Evolutionary conservation across 495 filamentous ascomycete genomes (phyloP), one percentile per base, ranked within the genome.

Genomic region (Beverwykella pulmonaria): DNA sequence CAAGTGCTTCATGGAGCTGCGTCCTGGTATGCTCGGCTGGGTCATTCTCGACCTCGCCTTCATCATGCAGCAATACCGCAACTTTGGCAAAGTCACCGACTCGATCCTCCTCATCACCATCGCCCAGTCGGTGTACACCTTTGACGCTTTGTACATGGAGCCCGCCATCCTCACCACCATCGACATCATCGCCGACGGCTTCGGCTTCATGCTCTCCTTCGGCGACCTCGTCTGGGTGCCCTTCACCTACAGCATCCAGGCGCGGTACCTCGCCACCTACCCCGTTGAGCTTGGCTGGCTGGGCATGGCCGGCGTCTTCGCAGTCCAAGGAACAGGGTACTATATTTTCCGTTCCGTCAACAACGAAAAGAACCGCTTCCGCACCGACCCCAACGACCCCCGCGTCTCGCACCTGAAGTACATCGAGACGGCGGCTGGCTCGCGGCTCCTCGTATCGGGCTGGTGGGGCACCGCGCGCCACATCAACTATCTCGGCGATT

Each of bases 401-500:
- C 82, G 82, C 22, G 83, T 97, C 54, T 82, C 84, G 54, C 85
- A 97, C 73, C 84, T 98, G 67, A 88, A 89, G 75, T 97, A 88
- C 78, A 91, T 98, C 57, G 78, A 94, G 79, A 98, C 94, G 26
- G 87, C 88, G 74, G 82, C 84, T 9, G 94, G 94, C 34, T 90
- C 87, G 20, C 88, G 86, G 61, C 82, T 98, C 54, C 85, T 98
- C 73, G 86, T 84, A 1, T 90, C 90, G 5, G 94, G 94, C 29
- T 98, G 95, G 95, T 98, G 94, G 95, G 95, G 94, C 41, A 79
- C 83, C 22, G 89, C 92, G 14, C 83, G 95, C 19, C 95, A 98
- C 75, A 93, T 97, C 81, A 98, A 98, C 79, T 98, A 98, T 75
- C 77, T 96, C n/a, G 95, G 93, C 41, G 94, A 98, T 78, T 98